These are phyloP conservation scores for Piloderma croceum DNA, from an alignment of 768 basidiomycete genomes.

Conservation along the genomic window DNA sequence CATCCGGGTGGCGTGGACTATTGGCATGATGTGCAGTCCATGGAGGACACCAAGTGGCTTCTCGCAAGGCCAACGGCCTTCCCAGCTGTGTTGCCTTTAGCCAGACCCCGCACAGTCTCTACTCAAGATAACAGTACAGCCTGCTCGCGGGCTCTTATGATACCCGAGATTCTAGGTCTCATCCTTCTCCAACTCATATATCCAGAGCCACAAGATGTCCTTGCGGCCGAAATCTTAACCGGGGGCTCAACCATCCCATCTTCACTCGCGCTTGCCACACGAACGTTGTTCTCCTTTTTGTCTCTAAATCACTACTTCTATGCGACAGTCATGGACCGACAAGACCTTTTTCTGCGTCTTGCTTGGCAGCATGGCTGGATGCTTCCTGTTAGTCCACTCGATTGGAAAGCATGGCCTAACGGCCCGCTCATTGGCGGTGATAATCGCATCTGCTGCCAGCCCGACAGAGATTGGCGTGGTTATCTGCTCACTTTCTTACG, in stretches of 20 bases:
- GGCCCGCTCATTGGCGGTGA: conserved; percentile 6
- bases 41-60: conserved; percentile 11
- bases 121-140: no score
- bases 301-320: conserved; percentile 9
- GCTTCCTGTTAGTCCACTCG: conserved; percentile 9
- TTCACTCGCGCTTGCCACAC: conserved; percentile 7
- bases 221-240: no score
- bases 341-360: conserved; percentile 11
- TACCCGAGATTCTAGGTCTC: conserved; percentile 9
- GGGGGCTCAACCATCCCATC: conserved; percentile 3
- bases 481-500: conserved; percentile 12
- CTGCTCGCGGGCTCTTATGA: neutral
- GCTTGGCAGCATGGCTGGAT: conserved; percentile 13
- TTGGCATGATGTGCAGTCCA: conserved; percentile 10
- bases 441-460: conserved; percentile 1
- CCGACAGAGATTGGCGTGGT: conserved; percentile 11
- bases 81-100: neutral
- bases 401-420: conserved; percentile 8
- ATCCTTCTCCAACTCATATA: conserved; percentile 5
- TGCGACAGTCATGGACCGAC: conserved; percentile 5
- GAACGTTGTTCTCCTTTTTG: conserved; percentile 8
- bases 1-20: conserved; percentile 8
- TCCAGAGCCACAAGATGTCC: conserved; percentile 3
- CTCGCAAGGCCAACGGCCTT: conserved; percentile 1
- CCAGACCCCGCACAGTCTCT: no score